Evolutionary conservation across 2,329 filamentous ascomycete species (phyloP).

Genomic region (Claviceps sp.): DNA sequence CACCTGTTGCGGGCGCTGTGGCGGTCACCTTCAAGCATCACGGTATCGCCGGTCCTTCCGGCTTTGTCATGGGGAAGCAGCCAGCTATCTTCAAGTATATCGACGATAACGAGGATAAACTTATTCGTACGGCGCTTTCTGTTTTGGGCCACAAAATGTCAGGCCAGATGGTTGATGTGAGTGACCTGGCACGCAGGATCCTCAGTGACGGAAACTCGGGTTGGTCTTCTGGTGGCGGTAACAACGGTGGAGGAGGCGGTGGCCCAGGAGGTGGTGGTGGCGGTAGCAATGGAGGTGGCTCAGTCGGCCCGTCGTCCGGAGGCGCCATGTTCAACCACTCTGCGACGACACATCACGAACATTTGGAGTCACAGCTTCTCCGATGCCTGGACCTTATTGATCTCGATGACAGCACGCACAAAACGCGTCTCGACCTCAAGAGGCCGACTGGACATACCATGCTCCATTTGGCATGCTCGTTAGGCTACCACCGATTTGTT

Average conservation of each 20-base stretch:
- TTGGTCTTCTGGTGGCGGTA: slow-evolving; percentile 28
- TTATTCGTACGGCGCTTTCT: slow-evolving; percentile 54
- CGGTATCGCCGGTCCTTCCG: slow-evolving; percentile 24
- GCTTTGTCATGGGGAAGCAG: slow-evolving; percentile 25
- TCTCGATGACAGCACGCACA: slow-evolving; percentile 57
- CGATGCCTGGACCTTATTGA: slow-evolving; percentile 69
- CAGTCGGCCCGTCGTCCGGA: slow-evolving; percentile 25
- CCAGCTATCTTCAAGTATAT: slow-evolving; percentile 57
- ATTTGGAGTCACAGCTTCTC: slow-evolving; percentile 56
- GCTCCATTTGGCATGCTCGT: slow-evolving; percentile 63
- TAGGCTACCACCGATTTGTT: slow-evolving; percentile 63
- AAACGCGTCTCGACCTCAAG: slow-evolving; percentile 53
- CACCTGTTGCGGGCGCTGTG: slow-evolving; percentile 52
- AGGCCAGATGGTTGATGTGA: slow-evolving; percentile 46
- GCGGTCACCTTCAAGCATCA: slow-evolving; percentile 55
- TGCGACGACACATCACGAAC: slow-evolving; percentile 22
- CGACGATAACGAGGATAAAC: slow-evolving; percentile 54
- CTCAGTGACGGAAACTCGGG: slow-evolving; percentile 33
- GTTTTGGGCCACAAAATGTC: slow-evolving; percentile 53
- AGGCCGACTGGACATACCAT: slow-evolving; percentile 61
- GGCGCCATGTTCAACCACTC: slow-evolving; percentile 31
- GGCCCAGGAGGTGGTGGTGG: slow-evolving; percentile 13
- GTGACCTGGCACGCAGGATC: slow-evolving; percentile 48
- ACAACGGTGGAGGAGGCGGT: neutral
- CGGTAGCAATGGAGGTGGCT: slow-evolving; percentile 12